Percentiles rank a stretch among this genome's conserved stretches.
These are phyloP conservation scores for Butyriboletus regius DNA, from an alignment of 1,284 basidiomycete species.

Conservation along the genomic window DNA sequence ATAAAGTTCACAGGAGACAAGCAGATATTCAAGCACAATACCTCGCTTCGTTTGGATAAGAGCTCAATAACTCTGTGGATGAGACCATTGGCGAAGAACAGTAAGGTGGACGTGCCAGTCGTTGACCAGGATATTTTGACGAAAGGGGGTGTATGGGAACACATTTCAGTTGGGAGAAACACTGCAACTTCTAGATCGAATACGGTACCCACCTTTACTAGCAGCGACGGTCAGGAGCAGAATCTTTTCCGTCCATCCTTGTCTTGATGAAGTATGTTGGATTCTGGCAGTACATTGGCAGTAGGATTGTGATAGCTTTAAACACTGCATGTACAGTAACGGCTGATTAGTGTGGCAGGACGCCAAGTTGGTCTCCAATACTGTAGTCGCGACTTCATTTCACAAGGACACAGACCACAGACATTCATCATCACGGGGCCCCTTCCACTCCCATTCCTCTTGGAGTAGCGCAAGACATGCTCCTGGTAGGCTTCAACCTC, in stretches of 20 bases:
- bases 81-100: background rate
- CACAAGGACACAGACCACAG: conserved; percentile 9
- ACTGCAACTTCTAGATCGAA: background rate
- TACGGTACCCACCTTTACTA: background rate
- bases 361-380: background rate
- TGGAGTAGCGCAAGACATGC: conserved; percentile 6
- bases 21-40: conserved; percentile 10
- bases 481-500: conserved; percentile 10
- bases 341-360: background rate
- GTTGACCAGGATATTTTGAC: conserved; percentile 16
- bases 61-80: background rate
- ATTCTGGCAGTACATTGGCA: background rate
- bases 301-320: background rate
- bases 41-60: conserved; percentile 3
- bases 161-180: conserved; percentile 5
- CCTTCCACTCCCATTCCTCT: conserved; percentile 20
- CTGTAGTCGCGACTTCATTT: background rate
- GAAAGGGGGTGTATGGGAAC: conserved; percentile 20
- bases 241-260: background rate
- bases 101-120: background rate
- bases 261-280: background rate
- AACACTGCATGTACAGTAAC: background rate
- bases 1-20: conserved; percentile 3
- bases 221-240: background rate
- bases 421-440: conserved; percentile 1